These are phyloP conservation scores for Ambrosia hybrid DNA, from an alignment of 140 eudicot species.

Conservation along the genomic window DNA sequence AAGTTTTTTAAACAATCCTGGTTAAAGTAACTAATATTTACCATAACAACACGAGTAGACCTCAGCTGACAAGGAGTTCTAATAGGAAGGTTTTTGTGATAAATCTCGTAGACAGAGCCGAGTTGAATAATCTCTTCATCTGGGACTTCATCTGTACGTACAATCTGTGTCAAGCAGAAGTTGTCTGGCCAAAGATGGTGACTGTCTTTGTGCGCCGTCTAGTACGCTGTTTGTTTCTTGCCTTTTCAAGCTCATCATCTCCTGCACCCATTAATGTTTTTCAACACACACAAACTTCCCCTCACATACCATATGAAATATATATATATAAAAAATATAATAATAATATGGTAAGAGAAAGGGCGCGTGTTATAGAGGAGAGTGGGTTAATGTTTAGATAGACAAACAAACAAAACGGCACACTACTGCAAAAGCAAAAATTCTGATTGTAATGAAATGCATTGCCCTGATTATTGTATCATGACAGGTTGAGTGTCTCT, in stretches of 20 bases:
- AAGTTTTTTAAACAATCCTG: not conserved
- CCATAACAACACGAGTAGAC: slow-evolving; percentile 81
- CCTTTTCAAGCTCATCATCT: slow-evolving; percentile 36
- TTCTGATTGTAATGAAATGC: slow-evolving; percentile 22
- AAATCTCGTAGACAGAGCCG: slow-evolving; percentile 80
- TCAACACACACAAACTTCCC: no score
- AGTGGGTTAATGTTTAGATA: slow-evolving; percentile 26
- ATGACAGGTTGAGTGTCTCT: not conserved
- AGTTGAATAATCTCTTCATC: slow-evolving; percentile 40
- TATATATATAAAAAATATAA: no score
- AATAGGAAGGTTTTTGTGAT: slow-evolving; percentile 63
- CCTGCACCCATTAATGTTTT: slow-evolving; percentile 35
- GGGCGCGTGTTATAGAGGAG: slow-evolving; percentile 32
- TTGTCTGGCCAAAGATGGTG: slow-evolving; percentile 43
- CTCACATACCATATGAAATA: no score
- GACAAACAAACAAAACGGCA: slow-evolving; percentile 19
- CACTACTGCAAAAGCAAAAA: slow-evolving; percentile 20
- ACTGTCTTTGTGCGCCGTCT: slow-evolving; percentile 33
- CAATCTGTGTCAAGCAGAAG: slow-evolving; percentile 32
- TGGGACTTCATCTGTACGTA: slow-evolving; percentile 43
- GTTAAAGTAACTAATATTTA: slow-evolving; percentile 24
- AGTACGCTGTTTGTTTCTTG: slow-evolving; percentile 36
- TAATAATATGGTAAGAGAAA: no score
- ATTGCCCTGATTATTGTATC: slow-evolving; percentile 8
- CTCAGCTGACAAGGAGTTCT: slow-evolving; percentile 65